Evolutionary conservation across 495 filamentous ascomycete genomes (phyloP).

Genomic region (Penicillium robsamsonii): DNA sequence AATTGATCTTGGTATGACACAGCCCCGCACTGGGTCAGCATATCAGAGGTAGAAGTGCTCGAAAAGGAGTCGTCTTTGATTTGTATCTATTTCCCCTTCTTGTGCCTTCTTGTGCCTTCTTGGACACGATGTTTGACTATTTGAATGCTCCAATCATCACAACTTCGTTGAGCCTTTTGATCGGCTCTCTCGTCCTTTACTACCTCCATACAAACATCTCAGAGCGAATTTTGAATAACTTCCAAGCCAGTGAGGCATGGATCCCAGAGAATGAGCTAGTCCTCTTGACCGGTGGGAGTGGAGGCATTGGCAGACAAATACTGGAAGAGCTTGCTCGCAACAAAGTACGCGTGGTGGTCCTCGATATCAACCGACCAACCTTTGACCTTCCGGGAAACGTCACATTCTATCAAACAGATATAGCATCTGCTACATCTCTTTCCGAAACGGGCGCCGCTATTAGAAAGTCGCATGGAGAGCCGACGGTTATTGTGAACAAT

Average conservation of each 20-base stretch:
- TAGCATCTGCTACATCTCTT: neutral
- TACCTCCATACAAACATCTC: neutral
- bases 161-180: neutral
- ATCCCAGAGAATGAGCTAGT: conserved; percentile 35
- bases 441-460: conserved; percentile 11
- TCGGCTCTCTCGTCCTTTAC: neutral
- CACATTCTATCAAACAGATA: conserved; percentile 1
- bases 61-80: too few relatives aligned
- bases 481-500: conserved; percentile 52
- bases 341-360: conserved; percentile 22
- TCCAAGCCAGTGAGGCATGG: neutral
- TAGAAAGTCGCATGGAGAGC: conserved; percentile 32
- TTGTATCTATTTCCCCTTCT: too few relatives aligned
- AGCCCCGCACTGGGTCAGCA: too few relatives aligned
- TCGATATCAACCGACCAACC: conserved; percentile 9
- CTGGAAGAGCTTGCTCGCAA: conserved; percentile 33
- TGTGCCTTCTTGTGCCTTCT: neutral
- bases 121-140: neutral
- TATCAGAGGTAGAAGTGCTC: too few relatives aligned
- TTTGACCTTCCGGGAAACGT: neutral
- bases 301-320: conserved; percentile 44
- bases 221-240: neutral
- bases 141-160: neutral
- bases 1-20: too few relatives aligned
- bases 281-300: conserved; percentile 48